Evolutionary conservation across 2,329 filamentous ascomycete genomes (phyloP), one percentile per base, ranked within the genome.

Genomic region (Pestalotiopsis fici): DNA sequence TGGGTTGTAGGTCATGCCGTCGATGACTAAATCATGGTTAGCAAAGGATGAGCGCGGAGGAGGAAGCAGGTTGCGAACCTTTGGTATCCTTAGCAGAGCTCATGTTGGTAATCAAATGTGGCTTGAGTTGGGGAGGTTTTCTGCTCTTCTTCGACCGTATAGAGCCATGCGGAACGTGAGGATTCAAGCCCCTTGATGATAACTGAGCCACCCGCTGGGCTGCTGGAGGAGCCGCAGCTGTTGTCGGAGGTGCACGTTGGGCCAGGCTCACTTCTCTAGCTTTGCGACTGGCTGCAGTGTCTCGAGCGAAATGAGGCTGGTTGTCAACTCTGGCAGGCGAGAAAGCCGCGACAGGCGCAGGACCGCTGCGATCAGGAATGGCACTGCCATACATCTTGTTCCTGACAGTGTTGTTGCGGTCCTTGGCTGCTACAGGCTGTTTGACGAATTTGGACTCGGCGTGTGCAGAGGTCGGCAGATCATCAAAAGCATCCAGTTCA

Each of bases 1-100:
- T 6, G 96, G 93, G 75, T 99, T 98, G 78, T 97, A 99, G 65
- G 90, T 91, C 96, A 99, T 99, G 71, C 95, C 96, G 79, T 97
- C 96, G 69, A 97, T 88, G 75, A 91, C 93, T 95, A 70, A 35
- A 57, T 56, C 56, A 65, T 54, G 64, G 66, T 71, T 63, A 61
- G 54, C 43, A 13, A 39, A 64, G n/a, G 39, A 39, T 67, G 64
- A 43, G 59, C 7, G n/a, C 12, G 12, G 21, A 25, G 68, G 65
- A 65, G 37, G 27, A 56, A 35, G 28, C 37, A 31, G 66, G 71
- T 84, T 37, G 67, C 89, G 84, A 85, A 97, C 94, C 91, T 83
- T 95, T 97, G 39, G 91, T 86, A 72, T 93, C 91, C 73, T 92
- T 93, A 69, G 90, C 87, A 50, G 87, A 85, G 72, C 88, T 90